These are phyloP conservation scores for Botrytis tulipae DNA, from an alignment of 2,329 filamentous ascomycete species.

Conservation along the genomic window DNA sequence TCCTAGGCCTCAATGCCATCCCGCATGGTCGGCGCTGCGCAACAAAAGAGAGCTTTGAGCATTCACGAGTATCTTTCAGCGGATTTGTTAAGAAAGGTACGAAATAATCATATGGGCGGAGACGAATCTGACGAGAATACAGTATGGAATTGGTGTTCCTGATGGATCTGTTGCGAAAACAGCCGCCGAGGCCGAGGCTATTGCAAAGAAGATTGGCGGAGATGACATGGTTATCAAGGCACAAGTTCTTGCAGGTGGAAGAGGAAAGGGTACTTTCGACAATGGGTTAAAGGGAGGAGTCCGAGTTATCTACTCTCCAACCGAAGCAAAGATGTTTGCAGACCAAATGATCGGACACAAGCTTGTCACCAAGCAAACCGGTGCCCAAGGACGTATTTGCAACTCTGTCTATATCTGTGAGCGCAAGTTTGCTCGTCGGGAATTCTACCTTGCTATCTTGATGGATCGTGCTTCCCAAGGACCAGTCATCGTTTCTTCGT, in stretches of 20 bases:
- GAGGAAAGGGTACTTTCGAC: conserved; percentile 97
- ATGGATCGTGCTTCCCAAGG: conserved; percentile 93
- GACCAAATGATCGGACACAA: conserved; percentile 99
- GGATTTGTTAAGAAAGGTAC: conserved; percentile 76
- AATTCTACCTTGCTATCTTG: conserved; percentile 98
- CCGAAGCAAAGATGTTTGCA: conserved; percentile 94
- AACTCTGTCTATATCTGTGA: conserved; percentile 98
- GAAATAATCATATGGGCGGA: conserved; percentile 24
- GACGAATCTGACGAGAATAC: conserved; percentile 35
- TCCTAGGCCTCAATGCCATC: conserved; percentile 47
- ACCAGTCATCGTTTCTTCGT: conserved; percentile 95
- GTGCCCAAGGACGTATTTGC: conserved; percentile 88
- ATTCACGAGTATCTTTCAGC: conserved; percentile 99
- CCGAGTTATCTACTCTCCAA: conserved; percentile 97
- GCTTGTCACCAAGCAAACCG: conserved; percentile 99
- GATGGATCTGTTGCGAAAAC: conserved; percentile 82
- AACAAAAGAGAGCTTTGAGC: conserved; percentile 85
- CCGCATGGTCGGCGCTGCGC: conserved; percentile 62
- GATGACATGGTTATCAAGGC: conserved; percentile 99
- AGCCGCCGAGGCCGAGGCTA: conserved; percentile 82
- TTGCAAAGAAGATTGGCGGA: conserved; percentile 86
- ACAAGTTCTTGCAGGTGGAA: conserved; percentile 94
- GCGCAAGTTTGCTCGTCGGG: conserved; percentile 97
- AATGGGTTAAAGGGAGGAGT: conserved; percentile 99
- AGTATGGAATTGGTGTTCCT: conserved; percentile 95